Conservation (phyloP, 352 stramenopile genomes). For the Phytophthora uliginosa region DNA sequence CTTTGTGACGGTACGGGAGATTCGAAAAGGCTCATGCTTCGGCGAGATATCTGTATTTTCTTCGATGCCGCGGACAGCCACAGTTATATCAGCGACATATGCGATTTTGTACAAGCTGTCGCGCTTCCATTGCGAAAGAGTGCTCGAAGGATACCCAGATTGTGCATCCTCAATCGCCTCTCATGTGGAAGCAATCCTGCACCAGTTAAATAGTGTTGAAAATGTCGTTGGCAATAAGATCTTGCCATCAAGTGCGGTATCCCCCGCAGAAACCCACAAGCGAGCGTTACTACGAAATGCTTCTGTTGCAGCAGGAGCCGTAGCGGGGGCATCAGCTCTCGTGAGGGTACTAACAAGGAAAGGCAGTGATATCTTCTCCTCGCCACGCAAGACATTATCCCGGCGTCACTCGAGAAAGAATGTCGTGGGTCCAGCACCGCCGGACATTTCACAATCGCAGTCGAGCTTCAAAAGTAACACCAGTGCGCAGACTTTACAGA, state of each 20-base stretch:
- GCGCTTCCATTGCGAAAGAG: slow-evolving; percentile 56
- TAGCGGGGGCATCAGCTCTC: background rate
- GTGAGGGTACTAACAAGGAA: slow-evolving; percentile 5
- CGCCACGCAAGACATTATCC: background rate
- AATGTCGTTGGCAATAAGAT: background rate
- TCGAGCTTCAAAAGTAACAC: slow-evolving; percentile 6
- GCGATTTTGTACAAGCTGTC: slow-evolving; percentile 67
- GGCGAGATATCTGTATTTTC: slow-evolving; percentile 76
- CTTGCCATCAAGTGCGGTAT: background rate
- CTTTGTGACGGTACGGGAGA: slow-evolving; percentile 60
- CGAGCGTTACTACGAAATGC: background rate
- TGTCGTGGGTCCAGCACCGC: background rate
- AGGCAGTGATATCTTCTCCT: background rate
- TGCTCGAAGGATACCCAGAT: slow-evolving; percentile 58
- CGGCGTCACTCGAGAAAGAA: background rate
- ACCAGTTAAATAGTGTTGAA: background rate
- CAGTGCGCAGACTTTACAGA: slow-evolving; percentile 1
- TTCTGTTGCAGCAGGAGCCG: slow-evolving; percentile 10
- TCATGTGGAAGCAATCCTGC: slow-evolving; percentile 24
- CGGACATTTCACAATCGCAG: background rate
- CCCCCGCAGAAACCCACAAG: background rate
- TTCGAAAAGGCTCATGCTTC: slow-evolving; percentile 70
- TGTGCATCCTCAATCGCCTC: slow-evolving; percentile 35
- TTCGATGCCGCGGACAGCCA: slow-evolving; percentile 55
- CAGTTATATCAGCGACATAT: slow-evolving; percentile 62